These are phyloP conservation scores for Tephrocybe sp. DNA, from an alignment of 768 basidiomycete species.

Conservation along the genomic window DNA sequence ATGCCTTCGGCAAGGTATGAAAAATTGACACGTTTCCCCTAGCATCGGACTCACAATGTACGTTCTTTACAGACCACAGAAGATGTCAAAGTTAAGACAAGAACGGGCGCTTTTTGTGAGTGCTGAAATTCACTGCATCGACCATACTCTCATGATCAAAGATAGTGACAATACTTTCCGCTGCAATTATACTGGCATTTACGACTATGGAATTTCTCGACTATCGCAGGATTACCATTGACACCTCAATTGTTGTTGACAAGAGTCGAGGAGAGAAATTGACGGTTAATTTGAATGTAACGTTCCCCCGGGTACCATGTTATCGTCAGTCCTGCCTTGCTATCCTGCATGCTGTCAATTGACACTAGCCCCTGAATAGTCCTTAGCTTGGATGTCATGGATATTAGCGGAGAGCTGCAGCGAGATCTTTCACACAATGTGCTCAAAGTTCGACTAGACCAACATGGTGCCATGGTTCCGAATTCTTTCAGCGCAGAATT, in stretches of 20 bases:
- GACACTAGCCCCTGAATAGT: slow-evolving; percentile 48
- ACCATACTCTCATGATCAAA: slow-evolving; percentile 7
- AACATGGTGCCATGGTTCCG: slow-evolving; percentile 57
- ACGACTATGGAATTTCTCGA: slow-evolving; percentile 95
- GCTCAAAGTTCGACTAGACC: slow-evolving; percentile 75
- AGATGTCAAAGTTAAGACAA: slow-evolving; percentile 98
- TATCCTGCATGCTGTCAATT: not conserved
- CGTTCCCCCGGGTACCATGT: slow-evolving; percentile 96
- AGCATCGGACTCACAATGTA: slow-evolving; percentile 3
- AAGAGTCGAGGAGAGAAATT: slow-evolving; percentile 93
- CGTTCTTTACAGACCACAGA: slow-evolving; percentile 80
- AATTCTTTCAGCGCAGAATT: slow-evolving; percentile 61
- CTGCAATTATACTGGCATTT: slow-evolving; percentile 89
- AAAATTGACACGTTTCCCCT: slow-evolving; percentile 11
- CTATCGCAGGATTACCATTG: slow-evolving; percentile 83
- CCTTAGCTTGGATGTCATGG: slow-evolving; percentile 95
- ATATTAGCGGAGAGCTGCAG: slow-evolving; percentile 95
- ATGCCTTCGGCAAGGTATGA: slow-evolving; percentile 98
- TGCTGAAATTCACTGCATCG: slow-evolving; percentile 11
- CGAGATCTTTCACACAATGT: slow-evolving; percentile 89
- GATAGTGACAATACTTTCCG: slow-evolving; percentile 88
- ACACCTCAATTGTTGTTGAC: slow-evolving; percentile 94
- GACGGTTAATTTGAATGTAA: slow-evolving; percentile 87
- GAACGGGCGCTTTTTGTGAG: slow-evolving; percentile 88
- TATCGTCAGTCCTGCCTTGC: slow-evolving; percentile 66